Evolutionary conservation across 1,284 basidiomycete genomes (phyloP).

Genomic region (Leccinum pallidistipes): DNA sequence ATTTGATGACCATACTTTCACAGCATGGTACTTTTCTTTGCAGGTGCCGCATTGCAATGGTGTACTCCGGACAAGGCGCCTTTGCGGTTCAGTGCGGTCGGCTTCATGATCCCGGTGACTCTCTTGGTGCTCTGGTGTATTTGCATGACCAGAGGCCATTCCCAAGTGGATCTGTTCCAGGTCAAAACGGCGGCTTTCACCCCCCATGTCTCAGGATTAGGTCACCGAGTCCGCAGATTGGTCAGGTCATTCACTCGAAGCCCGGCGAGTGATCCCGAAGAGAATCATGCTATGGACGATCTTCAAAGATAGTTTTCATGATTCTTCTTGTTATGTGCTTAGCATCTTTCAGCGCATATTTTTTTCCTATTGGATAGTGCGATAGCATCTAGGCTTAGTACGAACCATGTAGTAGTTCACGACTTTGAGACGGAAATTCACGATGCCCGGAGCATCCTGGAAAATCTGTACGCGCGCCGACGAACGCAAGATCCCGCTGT

Average conservation of each 20-base stretch:
- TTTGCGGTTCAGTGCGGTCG: conserved; percentile 3
- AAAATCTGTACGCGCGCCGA: too few relatives aligned
- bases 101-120: conserved; percentile 2
- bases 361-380: not conserved
- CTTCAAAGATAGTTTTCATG: not conserved
- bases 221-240: not conserved
- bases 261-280: not conserved
- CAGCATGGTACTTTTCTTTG: conserved; percentile 33
- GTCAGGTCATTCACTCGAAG: not conserved
- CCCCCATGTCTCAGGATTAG: not conserved
- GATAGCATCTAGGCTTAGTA: not conserved
- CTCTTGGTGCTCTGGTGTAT: conserved; percentile 25
- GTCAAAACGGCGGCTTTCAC: not conserved
- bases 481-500: too few relatives aligned
- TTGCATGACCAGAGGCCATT: conserved; percentile 21
- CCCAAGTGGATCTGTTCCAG: not conserved
- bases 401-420: not conserved
- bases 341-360: not conserved
- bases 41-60: conserved; percentile 31
- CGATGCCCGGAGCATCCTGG: not conserved
- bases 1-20: conserved; percentile 1
- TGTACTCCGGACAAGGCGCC: conserved; percentile 1
- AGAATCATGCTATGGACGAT: not conserved
- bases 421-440: not conserved
- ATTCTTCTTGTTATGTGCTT: not conserved